Conservation (phyloP, 768 basidiomycete species). For the Strobilomyces echinocephalus region DNA sequence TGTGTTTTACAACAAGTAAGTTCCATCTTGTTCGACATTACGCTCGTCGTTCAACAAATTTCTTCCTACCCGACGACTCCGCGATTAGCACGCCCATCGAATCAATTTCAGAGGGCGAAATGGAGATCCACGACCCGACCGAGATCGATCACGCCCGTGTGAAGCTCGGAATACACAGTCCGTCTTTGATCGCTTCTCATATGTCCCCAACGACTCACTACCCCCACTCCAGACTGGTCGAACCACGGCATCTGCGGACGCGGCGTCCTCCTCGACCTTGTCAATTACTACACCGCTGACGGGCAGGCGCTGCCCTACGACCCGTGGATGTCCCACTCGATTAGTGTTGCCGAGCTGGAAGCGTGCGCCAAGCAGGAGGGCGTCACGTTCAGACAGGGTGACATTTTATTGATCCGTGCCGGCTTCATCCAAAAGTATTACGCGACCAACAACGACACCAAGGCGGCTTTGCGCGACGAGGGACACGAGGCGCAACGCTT, state of each 20-base stretch:
- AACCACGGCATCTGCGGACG: conserved; percentile 66
- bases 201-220: not conserved
- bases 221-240: conserved; percentile 51
- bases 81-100: conserved; percentile 38
- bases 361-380: conserved; percentile 57
- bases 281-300: conserved; percentile 44
- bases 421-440: conserved; percentile 62
- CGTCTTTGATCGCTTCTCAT: conserved; percentile 18
- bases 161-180: conserved; percentile 66
- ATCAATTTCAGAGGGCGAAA: conserved; percentile 41
- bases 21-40: not conserved
- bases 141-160: conserved; percentile 43
- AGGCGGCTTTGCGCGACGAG: conserved; percentile 35
- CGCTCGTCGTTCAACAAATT: not conserved
- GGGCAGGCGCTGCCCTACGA: conserved; percentile 49
- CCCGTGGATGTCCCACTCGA: conserved; percentile 53
- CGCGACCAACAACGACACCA: conserved; percentile 37
- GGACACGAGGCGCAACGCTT: conserved; percentile 43
- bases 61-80: no score
- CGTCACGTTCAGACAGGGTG: conserved; percentile 52
- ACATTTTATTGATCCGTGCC: conserved; percentile 56
- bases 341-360: conserved; percentile 52
- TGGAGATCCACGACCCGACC: conserved; percentile 45
- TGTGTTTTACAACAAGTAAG: conserved; percentile 61
- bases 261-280: conserved; percentile 62